These are phyloP conservation scores for Pyronema omphalodes DNA, from an alignment of 495 filamentous ascomycete species.

Conservation along the genomic window DNA sequence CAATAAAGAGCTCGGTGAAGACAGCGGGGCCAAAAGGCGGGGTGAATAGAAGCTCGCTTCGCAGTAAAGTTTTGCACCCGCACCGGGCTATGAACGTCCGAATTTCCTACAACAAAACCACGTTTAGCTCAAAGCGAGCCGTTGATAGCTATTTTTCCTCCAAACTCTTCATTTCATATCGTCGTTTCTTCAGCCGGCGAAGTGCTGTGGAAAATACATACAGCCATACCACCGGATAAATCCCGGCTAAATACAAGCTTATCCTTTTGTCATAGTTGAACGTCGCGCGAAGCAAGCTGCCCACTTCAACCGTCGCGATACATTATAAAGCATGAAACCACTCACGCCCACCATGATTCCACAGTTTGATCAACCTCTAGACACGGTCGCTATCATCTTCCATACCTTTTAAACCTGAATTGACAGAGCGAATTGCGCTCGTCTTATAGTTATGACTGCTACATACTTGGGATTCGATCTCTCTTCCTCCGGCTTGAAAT, in stretches of 20 bases:
- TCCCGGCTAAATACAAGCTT: constrained; percentile 12
- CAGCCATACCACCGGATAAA: constrained; percentile 9
- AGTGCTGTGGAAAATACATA: too few relatives aligned
- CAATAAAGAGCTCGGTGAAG: too few relatives aligned
- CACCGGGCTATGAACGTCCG: too few relatives aligned
- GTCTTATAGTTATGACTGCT: not conserved
- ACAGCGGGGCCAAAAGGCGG: too few relatives aligned
- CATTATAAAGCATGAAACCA: not conserved
- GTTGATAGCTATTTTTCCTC: too few relatives aligned
- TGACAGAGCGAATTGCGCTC: not conserved
- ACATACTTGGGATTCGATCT: constrained; percentile 82
- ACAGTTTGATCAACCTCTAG: not conserved
- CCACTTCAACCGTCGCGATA: not conserved
- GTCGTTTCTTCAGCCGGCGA: too few relatives aligned
- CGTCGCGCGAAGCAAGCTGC: not conserved
- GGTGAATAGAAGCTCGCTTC: too few relatives aligned
- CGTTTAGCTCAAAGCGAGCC: too few relatives aligned
- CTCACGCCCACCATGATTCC: not conserved
- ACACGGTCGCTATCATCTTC: too few relatives aligned
- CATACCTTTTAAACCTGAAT: not conserved
- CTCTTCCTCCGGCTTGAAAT: constrained; percentile 91
- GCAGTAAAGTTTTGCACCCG: too few relatives aligned
- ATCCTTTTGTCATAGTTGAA: not conserved
- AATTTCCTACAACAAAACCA: too few relatives aligned
- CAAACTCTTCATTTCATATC: too few relatives aligned